These are phyloP conservation scores for Salinomyces thailandicus DNA, from an alignment of 2,329 filamentous ascomycete genomes.

Conservation along the genomic window DNA sequence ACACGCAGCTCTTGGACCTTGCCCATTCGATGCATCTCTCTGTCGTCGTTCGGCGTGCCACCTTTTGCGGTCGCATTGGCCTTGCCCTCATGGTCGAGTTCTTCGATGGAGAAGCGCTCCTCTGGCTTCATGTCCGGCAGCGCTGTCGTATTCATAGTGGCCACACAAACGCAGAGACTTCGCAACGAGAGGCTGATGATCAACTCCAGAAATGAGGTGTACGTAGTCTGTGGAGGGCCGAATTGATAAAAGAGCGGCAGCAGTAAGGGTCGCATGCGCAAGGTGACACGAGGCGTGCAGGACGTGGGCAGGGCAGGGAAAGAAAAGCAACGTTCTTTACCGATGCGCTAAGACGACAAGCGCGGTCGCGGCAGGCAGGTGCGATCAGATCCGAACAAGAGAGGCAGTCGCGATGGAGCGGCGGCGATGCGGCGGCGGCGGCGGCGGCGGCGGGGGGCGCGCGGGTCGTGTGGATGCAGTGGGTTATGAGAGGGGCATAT, in stretches of 20 bases:
- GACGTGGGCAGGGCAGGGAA: no score
- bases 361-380: background rate
- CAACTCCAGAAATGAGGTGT: no score
- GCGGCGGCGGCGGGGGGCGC: no score
- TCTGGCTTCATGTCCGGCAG: constrained; percentile 12
- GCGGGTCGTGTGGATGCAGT: constrained; percentile 1
- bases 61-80: constrained; percentile 15
- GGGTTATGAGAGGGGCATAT: constrained; percentile 1
- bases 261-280: constrained; percentile 1
- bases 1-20: constrained; percentile 41
- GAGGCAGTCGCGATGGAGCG: background rate
- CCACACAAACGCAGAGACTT: no score
- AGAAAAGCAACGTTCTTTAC: constrained; percentile 1
- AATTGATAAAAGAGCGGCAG: constrained; percentile 1
- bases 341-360: no score
- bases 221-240: background rate
- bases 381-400: background rate
- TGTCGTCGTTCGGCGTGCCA: constrained; percentile 27
- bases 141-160: constrained; percentile 7
- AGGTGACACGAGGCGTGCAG: background rate
- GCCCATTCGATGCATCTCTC: constrained; percentile 41
- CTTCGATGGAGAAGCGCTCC: constrained; percentile 18
- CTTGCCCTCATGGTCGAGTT: constrained; percentile 12
- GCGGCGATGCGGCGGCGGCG: background rate
- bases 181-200: background rate